phyloP scores from a whole-genome alignment of 345 rosid species.

The Turritis glabra region DNA sequence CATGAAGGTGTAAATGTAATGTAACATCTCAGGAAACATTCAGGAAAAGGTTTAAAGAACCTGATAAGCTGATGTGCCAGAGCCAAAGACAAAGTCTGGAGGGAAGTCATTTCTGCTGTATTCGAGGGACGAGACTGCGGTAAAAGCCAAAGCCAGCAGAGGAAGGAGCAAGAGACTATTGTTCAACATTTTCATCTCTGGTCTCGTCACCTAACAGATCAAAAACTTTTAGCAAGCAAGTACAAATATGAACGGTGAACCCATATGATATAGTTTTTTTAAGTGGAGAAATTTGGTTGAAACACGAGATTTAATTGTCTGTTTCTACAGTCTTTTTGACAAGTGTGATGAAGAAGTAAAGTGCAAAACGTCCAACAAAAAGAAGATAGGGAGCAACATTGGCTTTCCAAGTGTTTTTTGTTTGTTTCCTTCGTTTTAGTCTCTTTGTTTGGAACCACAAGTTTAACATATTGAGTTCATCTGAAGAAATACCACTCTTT shows the following conservation, averaged over 20 bases:
- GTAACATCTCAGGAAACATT: background rate
- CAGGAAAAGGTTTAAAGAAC: conserved; percentile 17
- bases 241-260: background rate
- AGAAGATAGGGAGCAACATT: background rate
- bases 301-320: background rate
- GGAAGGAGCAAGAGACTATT: conserved; percentile 30
- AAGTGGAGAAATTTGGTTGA: background rate
- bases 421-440: background rate
- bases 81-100: conserved; percentile 59
- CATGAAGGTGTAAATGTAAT: background rate
- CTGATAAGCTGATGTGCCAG: conserved; percentile 64
- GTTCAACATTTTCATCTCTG: conserved; percentile 8
- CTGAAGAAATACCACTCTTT: no score
- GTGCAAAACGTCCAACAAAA: background rate
- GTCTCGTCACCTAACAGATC: background rate
- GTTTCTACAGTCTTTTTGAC: background rate
- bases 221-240: background rate
- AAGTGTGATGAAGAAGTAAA: background rate
- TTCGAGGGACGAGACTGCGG: conserved; percentile 30
- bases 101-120: conserved; percentile 59
- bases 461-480: background rate
- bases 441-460: background rate
- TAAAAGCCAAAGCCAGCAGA: conserved; percentile 18
- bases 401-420: background rate
- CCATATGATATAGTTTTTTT: background rate